These are phyloP conservation scores for Solioccasus polychromus DNA, from an alignment of 768 basidiomycete genomes.

Conservation along the genomic window DNA sequence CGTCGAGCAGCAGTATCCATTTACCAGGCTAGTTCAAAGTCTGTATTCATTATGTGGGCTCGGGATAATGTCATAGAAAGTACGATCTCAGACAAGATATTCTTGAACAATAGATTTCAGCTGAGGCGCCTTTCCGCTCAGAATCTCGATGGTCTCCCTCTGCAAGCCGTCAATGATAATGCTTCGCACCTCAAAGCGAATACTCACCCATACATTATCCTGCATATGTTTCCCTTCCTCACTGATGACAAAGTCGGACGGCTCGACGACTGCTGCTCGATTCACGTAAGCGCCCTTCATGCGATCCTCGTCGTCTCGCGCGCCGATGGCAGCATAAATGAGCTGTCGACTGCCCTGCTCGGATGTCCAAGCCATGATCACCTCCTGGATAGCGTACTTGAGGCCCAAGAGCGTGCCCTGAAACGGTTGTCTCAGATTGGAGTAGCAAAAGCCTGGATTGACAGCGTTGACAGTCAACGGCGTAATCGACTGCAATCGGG, in stretches of 20 bases:
- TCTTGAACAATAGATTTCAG: conserved; percentile 11
- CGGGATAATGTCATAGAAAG: too few relatives aligned
- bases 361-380: conserved; percentile 14
- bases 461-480: conserved; percentile 25
- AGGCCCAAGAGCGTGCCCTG: neutral
- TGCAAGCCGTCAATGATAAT: neutral
- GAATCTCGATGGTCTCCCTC: conserved; percentile 22
- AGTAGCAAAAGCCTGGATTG: conserved; percentile 33
- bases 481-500: conserved; percentile 13
- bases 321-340: conserved; percentile 30
- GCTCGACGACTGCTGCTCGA: conserved; percentile 14
- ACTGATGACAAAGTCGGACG: conserved; percentile 34
- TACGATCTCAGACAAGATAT: conserved; percentile 12
- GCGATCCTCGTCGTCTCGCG: conserved; percentile 15
- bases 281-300: conserved; percentile 24
- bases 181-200: neutral
- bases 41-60: too few relatives aligned
- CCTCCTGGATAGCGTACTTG: conserved; percentile 3
- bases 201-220: conserved; percentile 35
- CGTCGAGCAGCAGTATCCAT: too few relatives aligned
- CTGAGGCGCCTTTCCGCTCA: conserved; percentile 10
- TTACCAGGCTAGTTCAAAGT: too few relatives aligned
- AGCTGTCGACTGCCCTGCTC: conserved; percentile 37
- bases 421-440: conserved; percentile 16
- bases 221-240: conserved; percentile 28